Evolutionary conservation across 78 protist genomes (phyloP).

Genomic region (Protostelium mycophagum): DNA sequence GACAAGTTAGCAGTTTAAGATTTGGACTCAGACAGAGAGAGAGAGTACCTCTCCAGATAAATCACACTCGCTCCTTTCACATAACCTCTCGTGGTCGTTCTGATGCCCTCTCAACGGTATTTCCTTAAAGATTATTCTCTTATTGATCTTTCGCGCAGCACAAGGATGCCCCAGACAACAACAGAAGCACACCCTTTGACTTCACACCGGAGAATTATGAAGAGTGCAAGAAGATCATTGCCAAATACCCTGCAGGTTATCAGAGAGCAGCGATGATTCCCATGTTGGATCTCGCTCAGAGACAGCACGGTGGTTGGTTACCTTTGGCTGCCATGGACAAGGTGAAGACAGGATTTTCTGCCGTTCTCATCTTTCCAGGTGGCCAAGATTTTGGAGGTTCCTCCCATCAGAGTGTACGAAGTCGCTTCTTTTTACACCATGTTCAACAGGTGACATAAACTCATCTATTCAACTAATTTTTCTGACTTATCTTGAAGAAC

Average conservation of each 20-base stretch:
- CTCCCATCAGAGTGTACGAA: slow-evolving; percentile 91
- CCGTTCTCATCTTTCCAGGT: background rate
- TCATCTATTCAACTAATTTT: background rate
- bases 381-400: slow-evolving; percentile 79
- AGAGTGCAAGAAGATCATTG: slow-evolving; percentile 39
- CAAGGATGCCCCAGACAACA: slow-evolving; percentile 80
- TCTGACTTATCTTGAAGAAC: slow-evolving; percentile 9
- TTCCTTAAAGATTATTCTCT: no score
- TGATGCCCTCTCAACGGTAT: no score
- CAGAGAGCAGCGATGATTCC: slow-evolving; percentile 83
- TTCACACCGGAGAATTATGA: slow-evolving; percentile 72
- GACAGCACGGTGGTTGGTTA: slow-evolving; percentile 94
- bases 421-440: slow-evolving; percentile 96
- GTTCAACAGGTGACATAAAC: slow-evolving; percentile 69
- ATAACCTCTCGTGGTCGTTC: no score
- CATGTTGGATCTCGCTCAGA: slow-evolving; percentile 90
- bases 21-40: no score
- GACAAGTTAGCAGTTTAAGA: no score
- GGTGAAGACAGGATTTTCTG: background rate
- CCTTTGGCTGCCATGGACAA: slow-evolving; percentile 95
- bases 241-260: slow-evolving; percentile 64
- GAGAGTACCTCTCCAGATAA: no score
- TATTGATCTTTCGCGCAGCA: slow-evolving; percentile 50
- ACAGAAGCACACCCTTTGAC: slow-evolving; percentile 79
- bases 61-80: no score